phyloP scores from a whole-genome alignment of 495 filamentous ascomycete species.

The Parmelia sp. region DNA sequence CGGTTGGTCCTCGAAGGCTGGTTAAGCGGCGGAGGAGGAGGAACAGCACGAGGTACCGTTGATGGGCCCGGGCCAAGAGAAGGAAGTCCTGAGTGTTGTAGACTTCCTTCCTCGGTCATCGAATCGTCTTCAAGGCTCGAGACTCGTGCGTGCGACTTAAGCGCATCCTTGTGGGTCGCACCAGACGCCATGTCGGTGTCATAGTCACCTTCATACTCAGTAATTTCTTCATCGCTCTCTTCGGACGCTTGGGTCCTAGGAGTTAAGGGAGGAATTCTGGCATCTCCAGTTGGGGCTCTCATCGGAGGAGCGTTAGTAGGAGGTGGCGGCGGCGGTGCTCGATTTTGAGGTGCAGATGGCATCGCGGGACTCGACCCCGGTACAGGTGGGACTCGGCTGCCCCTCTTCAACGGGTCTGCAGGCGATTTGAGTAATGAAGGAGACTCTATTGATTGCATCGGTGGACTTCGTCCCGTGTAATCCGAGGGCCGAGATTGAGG shows the following conservation, averaged over 20 bases:
- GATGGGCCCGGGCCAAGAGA: constrained; percentile 53
- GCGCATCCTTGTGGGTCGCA: constrained; percentile 81
- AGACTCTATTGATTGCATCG: constrained; percentile 33
- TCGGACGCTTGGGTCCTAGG: constrained; percentile 42
- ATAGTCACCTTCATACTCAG: constrained; percentile 96
- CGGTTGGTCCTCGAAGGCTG: constrained; percentile 44
- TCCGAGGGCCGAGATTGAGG: constrained; percentile 32
- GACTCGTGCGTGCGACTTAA: constrained; percentile 74
- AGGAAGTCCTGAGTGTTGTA: constrained; percentile 44
- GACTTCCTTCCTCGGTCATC: constrained; percentile 46
- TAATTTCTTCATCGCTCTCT: constrained; percentile 74
- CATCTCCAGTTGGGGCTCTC: constrained; percentile 57
- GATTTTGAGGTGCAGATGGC: constrained; percentile 49
- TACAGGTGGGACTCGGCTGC: constrained; percentile 37
- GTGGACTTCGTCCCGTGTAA: constrained; percentile 17
- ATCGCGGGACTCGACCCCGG: constrained; percentile 34
- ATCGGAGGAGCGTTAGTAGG: constrained; percentile 48
- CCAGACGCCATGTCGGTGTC: constrained; percentile 94
- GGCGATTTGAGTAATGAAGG: constrained; percentile 39
- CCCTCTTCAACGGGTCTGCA: constrained; percentile 25
- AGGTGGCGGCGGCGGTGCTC: constrained; percentile 75
- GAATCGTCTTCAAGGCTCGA: constrained; percentile 57
- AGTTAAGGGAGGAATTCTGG: constrained; percentile 34
- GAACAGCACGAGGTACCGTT: constrained; percentile 44
- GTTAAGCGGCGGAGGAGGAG: constrained; percentile 49